A percentile compares a stretch with the other conserved stretches of the same genome.
Conservation (phyloP, 306 rosid species). For the Trifolium pratense region DNA sequence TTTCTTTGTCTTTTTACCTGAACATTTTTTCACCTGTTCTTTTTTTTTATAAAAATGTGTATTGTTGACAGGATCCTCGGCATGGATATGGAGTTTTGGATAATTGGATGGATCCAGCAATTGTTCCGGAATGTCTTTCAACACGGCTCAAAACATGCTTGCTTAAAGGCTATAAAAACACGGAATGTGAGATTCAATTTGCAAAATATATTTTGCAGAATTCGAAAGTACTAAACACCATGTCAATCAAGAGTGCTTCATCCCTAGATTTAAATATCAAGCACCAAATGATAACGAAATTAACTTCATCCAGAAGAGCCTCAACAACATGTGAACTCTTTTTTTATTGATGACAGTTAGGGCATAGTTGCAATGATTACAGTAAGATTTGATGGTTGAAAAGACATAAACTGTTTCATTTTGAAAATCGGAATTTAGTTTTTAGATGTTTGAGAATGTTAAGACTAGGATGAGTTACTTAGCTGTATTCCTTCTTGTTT, state of each 20-base stretch:
- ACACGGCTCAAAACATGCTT: neutral
- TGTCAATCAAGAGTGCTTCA: neutral
- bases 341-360: neutral
- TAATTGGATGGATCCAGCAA: neutral
- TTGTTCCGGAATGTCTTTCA: neutral
- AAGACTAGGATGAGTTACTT: too few species aligned
- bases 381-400: too few species aligned
- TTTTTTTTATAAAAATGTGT: neutral
- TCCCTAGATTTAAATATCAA: neutral
- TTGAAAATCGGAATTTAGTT: too few species aligned
- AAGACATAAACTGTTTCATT: too few species aligned
- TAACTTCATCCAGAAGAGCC: neutral
- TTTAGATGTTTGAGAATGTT: too few species aligned
- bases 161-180: neutral
- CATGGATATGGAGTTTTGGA: neutral
- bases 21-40: neutral
- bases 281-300: neutral
- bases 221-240: neutral
- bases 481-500: too few species aligned
- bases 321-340: neutral
- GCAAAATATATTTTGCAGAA: neutral
- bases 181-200: neutral
- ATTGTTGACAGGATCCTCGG: neutral
- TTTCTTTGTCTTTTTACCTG: neutral
- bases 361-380: too few species aligned